phyloP scores from a whole-genome alignment of 2,329 filamentous ascomycete species.

The Dothistroma septosporum region DNA sequence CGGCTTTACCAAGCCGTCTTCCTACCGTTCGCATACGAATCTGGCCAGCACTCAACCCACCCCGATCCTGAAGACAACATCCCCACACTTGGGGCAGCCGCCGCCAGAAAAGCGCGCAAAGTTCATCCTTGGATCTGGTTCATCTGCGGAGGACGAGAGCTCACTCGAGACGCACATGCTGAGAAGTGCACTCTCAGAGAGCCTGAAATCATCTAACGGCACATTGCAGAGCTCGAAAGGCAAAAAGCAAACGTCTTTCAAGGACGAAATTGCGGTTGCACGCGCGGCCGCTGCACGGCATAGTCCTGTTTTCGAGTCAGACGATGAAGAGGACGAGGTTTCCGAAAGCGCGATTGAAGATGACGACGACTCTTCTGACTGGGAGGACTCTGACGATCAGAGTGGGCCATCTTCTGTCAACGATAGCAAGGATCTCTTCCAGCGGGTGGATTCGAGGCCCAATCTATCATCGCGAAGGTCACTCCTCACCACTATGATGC shows the following conservation, averaged over 20 bases:
- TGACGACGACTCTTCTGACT: conserved; percentile 45
- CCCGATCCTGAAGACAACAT: conserved; percentile 56
- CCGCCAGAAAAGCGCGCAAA: conserved; percentile 59
- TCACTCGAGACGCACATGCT: conserved; percentile 64
- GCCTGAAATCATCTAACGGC: conserved; percentile 41
- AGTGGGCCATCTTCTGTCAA: conserved; percentile 73
- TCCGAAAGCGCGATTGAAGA: conserved; percentile 77
- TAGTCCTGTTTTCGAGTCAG: conserved; percentile 57
- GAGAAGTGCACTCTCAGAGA: conserved; percentile 54
- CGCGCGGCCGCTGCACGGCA: conserved; percentile 53
- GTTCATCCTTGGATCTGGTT: conserved; percentile 65
- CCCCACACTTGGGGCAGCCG: conserved; percentile 32
- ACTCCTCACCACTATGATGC: conserved; percentile 83
- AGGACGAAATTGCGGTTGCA: conserved; percentile 66
- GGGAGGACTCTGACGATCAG: conserved; percentile 62
- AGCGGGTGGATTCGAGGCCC: conserved; percentile 81
- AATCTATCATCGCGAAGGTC: conserved; percentile 83
- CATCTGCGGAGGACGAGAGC: conserved; percentile 80
- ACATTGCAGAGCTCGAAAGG: conserved; percentile 37
- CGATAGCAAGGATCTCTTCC: conserved; percentile 69
- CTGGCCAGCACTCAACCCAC: conserved; percentile 52
- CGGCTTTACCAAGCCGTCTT: conserved; percentile 74
- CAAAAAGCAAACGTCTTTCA: conserved; percentile 81
- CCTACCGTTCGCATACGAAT: conserved; percentile 59
- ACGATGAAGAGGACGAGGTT: conserved; percentile 56